phyloP scores from a whole-genome alignment of 345 rosid genomes.

The Carallia pectinifolia region DNA sequence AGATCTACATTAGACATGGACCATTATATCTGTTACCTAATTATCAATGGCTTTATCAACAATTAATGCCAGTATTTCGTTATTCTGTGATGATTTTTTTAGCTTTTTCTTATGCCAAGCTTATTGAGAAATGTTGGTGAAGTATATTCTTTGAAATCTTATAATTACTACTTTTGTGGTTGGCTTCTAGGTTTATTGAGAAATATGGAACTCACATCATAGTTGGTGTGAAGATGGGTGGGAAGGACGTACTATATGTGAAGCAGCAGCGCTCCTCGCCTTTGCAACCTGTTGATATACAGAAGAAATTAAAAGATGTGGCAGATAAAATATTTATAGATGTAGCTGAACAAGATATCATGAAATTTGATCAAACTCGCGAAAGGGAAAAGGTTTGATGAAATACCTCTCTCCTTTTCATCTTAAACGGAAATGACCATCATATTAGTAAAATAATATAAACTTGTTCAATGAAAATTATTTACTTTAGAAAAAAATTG shows the following conservation, averaged over 20 bases:
- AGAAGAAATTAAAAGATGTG: slow-evolving; percentile 28
- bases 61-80: too few species aligned
- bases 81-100: background rate
- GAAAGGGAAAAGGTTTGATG: slow-evolving; percentile 30
- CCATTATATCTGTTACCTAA: too few species aligned
- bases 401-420: background rate
- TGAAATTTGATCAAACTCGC: slow-evolving; percentile 7
- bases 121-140: background rate
- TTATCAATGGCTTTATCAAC: too few species aligned
- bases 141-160: background rate
- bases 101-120: background rate
- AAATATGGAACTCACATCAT: slow-evolving; percentile 33
- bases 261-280: slow-evolving; percentile 28
- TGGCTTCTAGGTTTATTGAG: slow-evolving; percentile 27
- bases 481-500: slow-evolving; percentile 1
- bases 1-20: too few species aligned
- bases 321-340: slow-evolving; percentile 26
- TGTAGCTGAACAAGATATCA: slow-evolving; percentile 15
- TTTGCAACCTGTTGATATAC: slow-evolving; percentile 24
- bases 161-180: background rate
- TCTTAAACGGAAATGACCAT: background rate
- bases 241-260: slow-evolving; percentile 27
- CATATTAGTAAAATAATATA: background rate
- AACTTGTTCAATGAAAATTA: background rate
- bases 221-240: slow-evolving; percentile 37